Evolutionary conservation across 129 eudicot genomes (phyloP).

Genomic region (Artemisia tridentata): DNA sequence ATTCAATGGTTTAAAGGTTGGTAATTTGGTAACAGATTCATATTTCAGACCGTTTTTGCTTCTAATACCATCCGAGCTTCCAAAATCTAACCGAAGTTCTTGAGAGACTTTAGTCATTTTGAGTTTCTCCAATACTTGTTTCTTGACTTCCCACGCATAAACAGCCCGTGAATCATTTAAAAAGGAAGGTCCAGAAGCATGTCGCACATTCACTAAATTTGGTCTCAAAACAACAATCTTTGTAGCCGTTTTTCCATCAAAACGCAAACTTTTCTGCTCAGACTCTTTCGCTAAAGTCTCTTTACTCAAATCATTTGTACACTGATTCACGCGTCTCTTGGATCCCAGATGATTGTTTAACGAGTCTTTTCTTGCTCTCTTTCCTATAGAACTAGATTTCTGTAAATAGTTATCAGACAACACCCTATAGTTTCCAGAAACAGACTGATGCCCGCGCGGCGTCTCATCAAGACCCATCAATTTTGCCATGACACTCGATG

Average conservation of each 20-base stretch:
- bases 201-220: slow-evolving; percentile 18
- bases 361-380: slow-evolving; percentile 32
- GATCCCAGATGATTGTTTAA: slow-evolving; percentile 10
- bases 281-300: not conserved
- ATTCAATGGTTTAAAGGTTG: slow-evolving; percentile 8
- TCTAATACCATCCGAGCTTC: slow-evolving; percentile 19
- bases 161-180: slow-evolving; percentile 19
- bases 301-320: slow-evolving; percentile 10
- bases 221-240: slow-evolving; percentile 26
- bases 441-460: slow-evolving; percentile 21
- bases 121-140: slow-evolving; percentile 36
- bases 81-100: slow-evolving; percentile 18
- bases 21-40: slow-evolving; percentile 6
- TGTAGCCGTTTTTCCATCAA: slow-evolving; percentile 14
- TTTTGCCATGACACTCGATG: slow-evolving; percentile 57
- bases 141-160: slow-evolving; percentile 34
- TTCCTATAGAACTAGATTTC: slow-evolving; percentile 51
- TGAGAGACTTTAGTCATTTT: slow-evolving; percentile 33
- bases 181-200: slow-evolving; percentile 18
- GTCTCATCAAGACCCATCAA: slow-evolving; percentile 63
- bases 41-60: slow-evolving; percentile 23
- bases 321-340: slow-evolving; percentile 23
- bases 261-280: not conserved
- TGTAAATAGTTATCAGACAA: slow-evolving; percentile 62
- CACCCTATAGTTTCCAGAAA: slow-evolving; percentile 30